These are phyloP conservation scores for Colletotrichum sp. DNA, from an alignment of 2,329 filamentous ascomycete genomes.

Conservation along the genomic window DNA sequence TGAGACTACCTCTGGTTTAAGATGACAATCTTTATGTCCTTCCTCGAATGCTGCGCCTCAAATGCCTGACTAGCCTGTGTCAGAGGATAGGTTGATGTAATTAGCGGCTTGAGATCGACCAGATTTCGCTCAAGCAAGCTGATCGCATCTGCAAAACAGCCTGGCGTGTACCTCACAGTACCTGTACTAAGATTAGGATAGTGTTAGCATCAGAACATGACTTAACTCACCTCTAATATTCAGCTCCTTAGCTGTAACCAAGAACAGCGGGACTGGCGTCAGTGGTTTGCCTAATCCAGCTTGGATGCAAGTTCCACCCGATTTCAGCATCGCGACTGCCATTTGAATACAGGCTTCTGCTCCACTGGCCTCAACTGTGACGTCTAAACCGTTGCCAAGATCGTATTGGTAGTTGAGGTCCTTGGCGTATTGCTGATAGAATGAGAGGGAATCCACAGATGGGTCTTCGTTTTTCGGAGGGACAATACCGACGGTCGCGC, in stretches of 20 bases:
- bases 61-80: no score
- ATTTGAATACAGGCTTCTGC: background rate
- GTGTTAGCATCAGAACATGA: background rate
- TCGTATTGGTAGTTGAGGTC: background rate
- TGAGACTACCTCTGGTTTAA: no score
- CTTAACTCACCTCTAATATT: background rate
- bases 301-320: background rate
- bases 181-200: background rate
- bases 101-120: no score
- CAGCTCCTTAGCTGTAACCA: background rate
- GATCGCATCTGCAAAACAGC: background rate
- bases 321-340: background rate
- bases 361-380: background rate
- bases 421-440: background rate
- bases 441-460: background rate
- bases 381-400: background rate
- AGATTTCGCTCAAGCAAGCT: no score
- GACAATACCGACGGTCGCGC: background rate
- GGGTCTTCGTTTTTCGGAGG: background rate
- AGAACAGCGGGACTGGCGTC: fast-evolving
- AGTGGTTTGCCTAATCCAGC: fast-evolving
- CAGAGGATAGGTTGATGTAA: no score
- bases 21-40: no score
- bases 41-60: no score
- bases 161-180: background rate